Evolutionary conservation across 257 asterid genomes (phyloP).

Genomic region (Nicotiana tabacum): DNA sequence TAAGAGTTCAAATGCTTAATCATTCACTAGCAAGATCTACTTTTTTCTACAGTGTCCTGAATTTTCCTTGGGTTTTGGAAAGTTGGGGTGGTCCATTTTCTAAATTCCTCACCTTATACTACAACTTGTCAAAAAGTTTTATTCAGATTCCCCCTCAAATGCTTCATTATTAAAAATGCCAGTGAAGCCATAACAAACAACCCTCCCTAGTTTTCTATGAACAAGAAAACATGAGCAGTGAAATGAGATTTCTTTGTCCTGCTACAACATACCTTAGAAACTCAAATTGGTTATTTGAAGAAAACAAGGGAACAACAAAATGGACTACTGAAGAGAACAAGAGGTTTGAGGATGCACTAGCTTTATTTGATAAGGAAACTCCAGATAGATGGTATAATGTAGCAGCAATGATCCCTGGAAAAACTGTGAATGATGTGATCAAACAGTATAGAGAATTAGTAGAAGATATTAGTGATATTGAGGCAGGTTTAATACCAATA

Average conservation of each 20-base stretch:
- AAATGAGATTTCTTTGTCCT: constrained; percentile 41
- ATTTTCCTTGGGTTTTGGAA: constrained; percentile 49
- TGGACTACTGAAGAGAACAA: constrained; percentile 88
- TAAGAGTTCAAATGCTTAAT: constrained; percentile 14
- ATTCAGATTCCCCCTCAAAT: constrained; percentile 43
- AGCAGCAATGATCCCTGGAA: constrained; percentile 76
- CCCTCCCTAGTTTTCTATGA: constrained; percentile 8
- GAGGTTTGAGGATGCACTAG: constrained; percentile 68
- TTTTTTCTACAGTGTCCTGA: constrained; percentile 1
- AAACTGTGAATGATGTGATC: constrained; percentile 60
- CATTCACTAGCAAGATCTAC: constrained; percentile 35
- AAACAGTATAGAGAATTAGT: constrained; percentile 62
- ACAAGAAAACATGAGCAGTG: constrained; percentile 35
- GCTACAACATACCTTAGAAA: constrained; percentile 28
- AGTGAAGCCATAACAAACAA: constrained; percentile 18
- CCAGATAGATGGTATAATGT: constrained; percentile 89
- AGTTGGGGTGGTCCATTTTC: constrained; percentile 34
- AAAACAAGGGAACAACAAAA: constrained; percentile 23
- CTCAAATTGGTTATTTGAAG: constrained; percentile 59
- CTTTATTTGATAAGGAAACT: constrained; percentile 67
- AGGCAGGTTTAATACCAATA: constrained; percentile 66
- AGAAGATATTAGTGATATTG: constrained; percentile 64
- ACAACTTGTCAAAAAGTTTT: constrained; percentile 34
- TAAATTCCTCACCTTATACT: constrained; percentile 48
- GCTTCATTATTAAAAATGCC: constrained; percentile 26